Evolutionary conservation across 208 protist genomes (phyloP), one percentile per base, ranked within the genome.

Genomic region (Trichomonas gallinae): DNA sequence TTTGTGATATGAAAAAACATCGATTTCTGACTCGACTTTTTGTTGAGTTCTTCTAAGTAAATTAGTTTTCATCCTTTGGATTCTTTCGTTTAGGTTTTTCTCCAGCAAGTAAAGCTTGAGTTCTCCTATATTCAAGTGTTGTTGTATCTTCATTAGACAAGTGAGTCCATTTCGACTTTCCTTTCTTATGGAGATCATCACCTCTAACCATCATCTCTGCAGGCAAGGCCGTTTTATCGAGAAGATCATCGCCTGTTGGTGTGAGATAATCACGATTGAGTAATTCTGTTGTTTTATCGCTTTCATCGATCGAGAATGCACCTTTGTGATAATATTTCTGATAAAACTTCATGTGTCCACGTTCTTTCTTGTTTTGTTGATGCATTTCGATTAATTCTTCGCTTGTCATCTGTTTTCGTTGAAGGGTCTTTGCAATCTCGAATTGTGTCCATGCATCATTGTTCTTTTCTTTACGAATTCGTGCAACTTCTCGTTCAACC

Each of bases 141-240:
- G 83, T 89, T 89, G 83, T 89, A 89, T 89, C 83, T 89, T 89
- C 83, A 31, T 89, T 89, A 44, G 83, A 31, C 8, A 89, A 46
- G 23, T 89, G 83, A 44, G 83, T 89, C 83, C 83, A 89, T 31
- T 89, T 89, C 0, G 40, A 46, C n/a, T 21, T 44, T 21, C 83
- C 83, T 89, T 48, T 45, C 23, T 89, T 89, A 46, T 40, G 0
- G 42, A 46, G 48, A 46, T 89, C 83, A 46, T 89, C 83, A 46
- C 83, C 83, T 48, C 83, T 9, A 23, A 89, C 83, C 13, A 46
- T 31, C 83, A 89, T 89, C 31, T 89, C 83, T 8, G 36, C 42
- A 0, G 83, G 83, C 9, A 89, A 31, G 9, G 83, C 34, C 0
- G 83, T 89, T 48, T 89, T 89, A 89, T 89, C 83, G 9, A 89